phyloP scores from a whole-genome alignment of 2,329 filamentous ascomycete species.

The Diaporthe sp. region DNA sequence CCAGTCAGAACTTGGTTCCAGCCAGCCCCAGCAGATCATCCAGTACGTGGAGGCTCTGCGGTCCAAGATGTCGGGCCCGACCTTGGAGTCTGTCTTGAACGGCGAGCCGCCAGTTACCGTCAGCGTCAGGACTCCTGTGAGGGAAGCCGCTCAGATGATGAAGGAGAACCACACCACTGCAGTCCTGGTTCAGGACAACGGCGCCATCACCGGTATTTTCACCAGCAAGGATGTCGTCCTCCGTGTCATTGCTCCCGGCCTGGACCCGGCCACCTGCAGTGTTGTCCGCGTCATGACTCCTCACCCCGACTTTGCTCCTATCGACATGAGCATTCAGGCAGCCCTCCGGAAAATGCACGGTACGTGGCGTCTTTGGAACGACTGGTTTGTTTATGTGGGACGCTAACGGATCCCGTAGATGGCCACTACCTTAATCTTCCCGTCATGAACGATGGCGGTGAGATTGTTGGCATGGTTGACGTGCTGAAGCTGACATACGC shows the following conservation, averaged over 20 bases:
- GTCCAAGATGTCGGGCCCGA: slow-evolving; percentile 97
- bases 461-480: slow-evolving; percentile 99
- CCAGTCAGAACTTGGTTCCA: slow-evolving; percentile 94
- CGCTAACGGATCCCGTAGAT: slow-evolving; percentile 68
- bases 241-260: slow-evolving; percentile 94
- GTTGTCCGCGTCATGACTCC: slow-evolving; percentile 99
- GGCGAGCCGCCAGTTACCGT: slow-evolving; percentile 94
- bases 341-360: slow-evolving; percentile 99
- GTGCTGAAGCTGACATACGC: slow-evolving; percentile 98
- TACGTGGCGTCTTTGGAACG: slow-evolving; percentile 60
- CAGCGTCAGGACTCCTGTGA: slow-evolving; percentile 94
- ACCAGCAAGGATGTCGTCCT: slow-evolving; percentile 99
- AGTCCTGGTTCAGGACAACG: slow-evolving; percentile 95
- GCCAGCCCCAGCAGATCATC: slow-evolving; percentile 98
- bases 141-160: slow-evolving; percentile 95
- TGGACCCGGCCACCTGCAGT: slow-evolving; percentile 95
- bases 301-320: slow-evolving; percentile 97
- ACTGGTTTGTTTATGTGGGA: not conserved
- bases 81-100: slow-evolving; percentile 92
- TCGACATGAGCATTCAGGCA: slow-evolving; percentile 99
- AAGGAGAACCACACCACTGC: slow-evolving; percentile 99
- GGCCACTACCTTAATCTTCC: slow-evolving; percentile 98
- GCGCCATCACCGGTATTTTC: slow-evolving; percentile 98
- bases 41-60: slow-evolving; percentile 98
- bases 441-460: slow-evolving; percentile 96